Conservation (phyloP, 495 filamentous ascomycete genomes). For the Penicillium canariense region DNA sequence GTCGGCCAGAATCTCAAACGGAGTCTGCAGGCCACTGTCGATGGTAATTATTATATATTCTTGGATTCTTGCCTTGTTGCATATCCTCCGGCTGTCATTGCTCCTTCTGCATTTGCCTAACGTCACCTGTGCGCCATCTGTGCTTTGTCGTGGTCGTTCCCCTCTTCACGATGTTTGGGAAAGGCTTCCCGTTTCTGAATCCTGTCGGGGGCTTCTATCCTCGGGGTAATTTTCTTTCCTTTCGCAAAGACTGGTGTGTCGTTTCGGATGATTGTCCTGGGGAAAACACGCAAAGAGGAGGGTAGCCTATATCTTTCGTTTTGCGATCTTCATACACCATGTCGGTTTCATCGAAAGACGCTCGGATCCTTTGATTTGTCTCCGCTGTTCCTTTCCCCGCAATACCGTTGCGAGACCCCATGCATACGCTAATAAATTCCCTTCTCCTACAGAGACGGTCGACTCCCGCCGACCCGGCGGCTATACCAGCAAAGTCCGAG, state of each 20-base stretch:
- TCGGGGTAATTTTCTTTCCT: constrained; percentile 47
- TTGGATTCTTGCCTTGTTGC: constrained; percentile 20
- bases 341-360: constrained; percentile 17
- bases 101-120: constrained; percentile 15
- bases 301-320: constrained; percentile 13
- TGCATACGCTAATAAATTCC: constrained; percentile 10
- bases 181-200: constrained; percentile 43
- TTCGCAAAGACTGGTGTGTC: not conserved
- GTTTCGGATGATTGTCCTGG: not conserved
- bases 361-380: constrained; percentile 19
- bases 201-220: constrained; percentile 45
- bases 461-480: constrained; percentile 45
- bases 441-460: constrained; percentile 28
- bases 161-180: constrained; percentile 44
- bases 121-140: constrained; percentile 12
- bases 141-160: constrained; percentile 15
- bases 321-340: constrained; percentile 15
- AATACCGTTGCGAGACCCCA: constrained; percentile 8
- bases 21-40: constrained; percentile 68
- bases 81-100: constrained; percentile 1
- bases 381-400: constrained; percentile 12
- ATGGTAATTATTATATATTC: constrained; percentile 57
- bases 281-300: not conserved
- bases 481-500: constrained; percentile 84
- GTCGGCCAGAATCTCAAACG: constrained; percentile 61